Conservation (phyloP, 148 eudicot species). For the Persicaria maculosa region DNA sequence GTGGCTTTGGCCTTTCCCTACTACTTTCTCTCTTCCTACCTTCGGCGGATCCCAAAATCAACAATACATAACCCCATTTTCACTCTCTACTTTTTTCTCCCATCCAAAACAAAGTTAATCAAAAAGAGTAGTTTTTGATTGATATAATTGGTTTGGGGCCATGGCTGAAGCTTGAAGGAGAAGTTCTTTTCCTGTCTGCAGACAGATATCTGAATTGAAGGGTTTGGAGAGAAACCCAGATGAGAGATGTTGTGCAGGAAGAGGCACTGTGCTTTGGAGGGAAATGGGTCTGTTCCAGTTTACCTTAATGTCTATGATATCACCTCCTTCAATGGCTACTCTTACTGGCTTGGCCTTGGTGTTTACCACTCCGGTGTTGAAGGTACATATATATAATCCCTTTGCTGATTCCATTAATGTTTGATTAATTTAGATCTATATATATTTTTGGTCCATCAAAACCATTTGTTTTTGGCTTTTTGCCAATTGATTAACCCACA, state of each 20-base stretch:
- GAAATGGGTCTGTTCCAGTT: slow-evolving; percentile 45
- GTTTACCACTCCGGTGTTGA: slow-evolving; percentile 64
- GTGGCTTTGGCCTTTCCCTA: neutral
- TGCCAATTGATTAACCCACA: neutral
- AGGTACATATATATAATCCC: slow-evolving; percentile 32
- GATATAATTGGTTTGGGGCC: neutral
- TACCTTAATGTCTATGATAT: slow-evolving; percentile 57
- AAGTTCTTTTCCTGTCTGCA: neutral
- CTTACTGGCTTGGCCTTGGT: slow-evolving; percentile 68
- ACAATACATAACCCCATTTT: neutral
- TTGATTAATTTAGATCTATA: too few relatives aligned
- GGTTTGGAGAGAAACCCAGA: neutral
- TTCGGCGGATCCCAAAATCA: slow-evolving; percentile 10
- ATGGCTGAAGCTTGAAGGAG: slow-evolving; percentile 5
- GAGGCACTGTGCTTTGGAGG: slow-evolving; percentile 25
- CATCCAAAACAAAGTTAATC: neutral
- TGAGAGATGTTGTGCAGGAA: slow-evolving; percentile 38
- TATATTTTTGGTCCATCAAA: too few relatives aligned
- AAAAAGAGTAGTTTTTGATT: slow-evolving; percentile 7
- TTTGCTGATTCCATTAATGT: neutral
- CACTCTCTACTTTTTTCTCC: neutral
- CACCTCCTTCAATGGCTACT: slow-evolving; percentile 46
- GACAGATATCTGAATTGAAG: neutral
- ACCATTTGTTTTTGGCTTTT: too few relatives aligned
- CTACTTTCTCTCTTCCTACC: neutral